These are phyloP conservation scores for Caloboletus inedulis DNA, from an alignment of 1,284 basidiomycete species.

Conservation along the genomic window DNA sequence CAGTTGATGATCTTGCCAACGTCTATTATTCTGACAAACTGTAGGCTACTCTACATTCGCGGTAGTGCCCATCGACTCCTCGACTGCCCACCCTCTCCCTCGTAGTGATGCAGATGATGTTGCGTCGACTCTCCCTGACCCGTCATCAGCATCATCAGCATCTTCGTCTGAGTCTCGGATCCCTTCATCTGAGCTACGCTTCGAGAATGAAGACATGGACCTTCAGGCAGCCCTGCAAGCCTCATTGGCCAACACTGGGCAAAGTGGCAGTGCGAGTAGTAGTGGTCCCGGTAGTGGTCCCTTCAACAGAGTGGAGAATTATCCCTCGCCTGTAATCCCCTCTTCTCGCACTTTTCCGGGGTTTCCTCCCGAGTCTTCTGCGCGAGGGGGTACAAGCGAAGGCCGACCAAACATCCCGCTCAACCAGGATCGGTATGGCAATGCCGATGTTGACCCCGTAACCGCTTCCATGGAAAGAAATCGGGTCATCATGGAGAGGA, in stretches of 20 bases:
- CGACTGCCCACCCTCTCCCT: slow-evolving; percentile 48
- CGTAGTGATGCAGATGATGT: slow-evolving; percentile 65
- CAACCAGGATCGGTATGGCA: slow-evolving; percentile 31
- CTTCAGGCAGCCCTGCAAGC: slow-evolving; percentile 85
- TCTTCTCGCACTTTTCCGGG: slow-evolving; percentile 26
- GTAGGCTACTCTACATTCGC: slow-evolving; percentile 89
- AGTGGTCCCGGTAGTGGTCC: too few species aligned
- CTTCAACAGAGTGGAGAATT: slow-evolving; percentile 16
- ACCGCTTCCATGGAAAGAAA: slow-evolving; percentile 66
- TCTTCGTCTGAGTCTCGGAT: slow-evolving; percentile 17
- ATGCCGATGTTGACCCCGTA: slow-evolving; percentile 53
- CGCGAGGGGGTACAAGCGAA: slow-evolving; percentile 1
- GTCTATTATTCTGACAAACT: slow-evolving; percentile 3
- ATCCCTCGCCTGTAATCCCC: slow-evolving; percentile 31
- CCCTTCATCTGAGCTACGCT: slow-evolving; percentile 33
- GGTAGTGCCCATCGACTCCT: slow-evolving; percentile 56
- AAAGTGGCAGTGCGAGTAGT: slow-evolving; percentile 1
- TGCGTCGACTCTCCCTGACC: slow-evolving; percentile 57
- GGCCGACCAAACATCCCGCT: slow-evolving; percentile 13
- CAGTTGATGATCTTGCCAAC: slow-evolving; percentile 8
- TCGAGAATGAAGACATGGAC: slow-evolving; percentile 85
- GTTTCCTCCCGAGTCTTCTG: slow-evolving; percentile 15
- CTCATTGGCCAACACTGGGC: slow-evolving; percentile 45
- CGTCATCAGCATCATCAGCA: slow-evolving; percentile 32
- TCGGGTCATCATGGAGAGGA: slow-evolving; percentile 57